Evolutionary conservation across 768 basidiomycete genomes (phyloP).

Genomic region (Russula dissimulans): DNA sequence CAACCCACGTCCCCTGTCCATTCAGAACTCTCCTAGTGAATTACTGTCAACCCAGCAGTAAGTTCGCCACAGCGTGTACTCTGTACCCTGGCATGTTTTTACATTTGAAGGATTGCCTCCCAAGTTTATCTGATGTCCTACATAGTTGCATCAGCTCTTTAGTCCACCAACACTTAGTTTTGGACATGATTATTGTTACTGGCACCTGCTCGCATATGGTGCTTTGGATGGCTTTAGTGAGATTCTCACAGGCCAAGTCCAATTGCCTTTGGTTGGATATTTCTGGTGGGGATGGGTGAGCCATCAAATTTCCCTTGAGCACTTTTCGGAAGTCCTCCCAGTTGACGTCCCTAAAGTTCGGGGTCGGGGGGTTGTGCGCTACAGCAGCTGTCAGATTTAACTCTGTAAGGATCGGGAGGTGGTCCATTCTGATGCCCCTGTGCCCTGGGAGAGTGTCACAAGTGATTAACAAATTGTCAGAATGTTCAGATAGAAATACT

Average conservation of each 20-base stretch:
- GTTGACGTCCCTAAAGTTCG: not conserved
- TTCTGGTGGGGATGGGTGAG: not conserved
- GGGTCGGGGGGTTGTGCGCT: not conserved
- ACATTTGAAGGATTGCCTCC: accelerated
- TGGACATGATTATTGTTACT: accelerated
- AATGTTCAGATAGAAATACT: no score
- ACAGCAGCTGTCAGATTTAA: not conserved
- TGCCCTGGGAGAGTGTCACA: no score
- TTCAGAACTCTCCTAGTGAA: no score
- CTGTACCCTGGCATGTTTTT: not conserved
- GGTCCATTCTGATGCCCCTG: not conserved
- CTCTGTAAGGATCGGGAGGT: not conserved
- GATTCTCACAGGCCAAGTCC: accelerated
- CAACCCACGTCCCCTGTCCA: no score
- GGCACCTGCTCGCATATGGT: not conserved
- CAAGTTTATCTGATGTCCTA: not conserved
- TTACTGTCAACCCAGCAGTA: no score
- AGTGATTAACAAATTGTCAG: no score
- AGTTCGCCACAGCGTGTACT: no score
- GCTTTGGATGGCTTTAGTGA: not conserved
- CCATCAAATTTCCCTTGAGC: accelerated
- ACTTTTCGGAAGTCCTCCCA: not conserved
- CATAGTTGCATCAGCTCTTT: no score
- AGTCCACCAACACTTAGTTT: not conserved
- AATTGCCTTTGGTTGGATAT: not conserved